Percentiles rank a stretch among this genome's conserved stretches.
These are phyloP conservation scores for Beta corolliflora DNA, from an alignment of 179 eudicot species.

Conservation along the genomic window DNA sequence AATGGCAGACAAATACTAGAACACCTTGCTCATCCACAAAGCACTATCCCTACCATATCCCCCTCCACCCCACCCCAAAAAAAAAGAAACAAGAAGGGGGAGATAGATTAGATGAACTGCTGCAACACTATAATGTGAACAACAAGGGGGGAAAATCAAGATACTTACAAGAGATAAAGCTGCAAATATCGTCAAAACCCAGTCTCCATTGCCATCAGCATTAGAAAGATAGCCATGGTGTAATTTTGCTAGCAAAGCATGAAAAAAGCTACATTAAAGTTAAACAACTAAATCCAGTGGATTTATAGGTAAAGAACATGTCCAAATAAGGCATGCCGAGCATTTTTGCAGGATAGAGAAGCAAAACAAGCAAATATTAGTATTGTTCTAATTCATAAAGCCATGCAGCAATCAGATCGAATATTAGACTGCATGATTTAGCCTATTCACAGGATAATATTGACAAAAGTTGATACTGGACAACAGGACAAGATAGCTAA, in stretches of 20 bases:
- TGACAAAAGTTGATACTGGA: not conserved
- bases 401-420: not conserved
- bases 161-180: conserved; percentile 88
- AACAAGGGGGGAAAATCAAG: not conserved
- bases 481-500: not conserved
- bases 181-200: conserved; percentile 91
- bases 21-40: not conserved
- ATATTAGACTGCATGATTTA: not conserved
- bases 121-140: not conserved
- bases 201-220: conserved; percentile 99
- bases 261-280: conserved; percentile 21
- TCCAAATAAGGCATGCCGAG: not conserved
- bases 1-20: not conserved
- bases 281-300: conserved; percentile 6
- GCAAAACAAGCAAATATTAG: not conserved
- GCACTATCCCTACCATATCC: not conserved
- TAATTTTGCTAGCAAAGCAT: conserved; percentile 61
- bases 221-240: conserved; percentile 86
- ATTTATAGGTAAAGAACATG: not conserved
- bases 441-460: not conserved
- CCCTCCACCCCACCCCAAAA: not conserved
- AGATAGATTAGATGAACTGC: not conserved
- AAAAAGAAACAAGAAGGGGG: not conserved
- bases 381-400: not conserved
- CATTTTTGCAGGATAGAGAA: not conserved